Percentiles rank a stretch among this genome's conserved stretches.
These are phyloP conservation scores for Graphium sp. DNA, from an alignment of 2,329 filamentous ascomycete species.

Conservation along the genomic window DNA sequence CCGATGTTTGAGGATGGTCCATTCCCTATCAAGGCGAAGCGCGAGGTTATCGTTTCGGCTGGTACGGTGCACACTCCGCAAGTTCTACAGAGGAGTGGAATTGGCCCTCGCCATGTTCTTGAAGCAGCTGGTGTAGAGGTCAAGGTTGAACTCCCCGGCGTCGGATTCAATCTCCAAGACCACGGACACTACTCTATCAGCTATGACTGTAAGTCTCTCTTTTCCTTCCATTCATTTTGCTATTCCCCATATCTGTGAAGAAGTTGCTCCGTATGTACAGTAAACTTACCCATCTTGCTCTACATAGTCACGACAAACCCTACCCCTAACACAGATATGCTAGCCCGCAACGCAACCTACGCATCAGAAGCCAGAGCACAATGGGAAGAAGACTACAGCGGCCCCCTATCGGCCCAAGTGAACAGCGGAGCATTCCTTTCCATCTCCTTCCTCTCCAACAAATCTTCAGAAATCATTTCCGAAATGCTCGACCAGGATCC, in stretches of 20 bases:
- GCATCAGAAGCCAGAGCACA: background rate
- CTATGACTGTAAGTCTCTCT: constrained; percentile 5
- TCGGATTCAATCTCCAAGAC: constrained; percentile 44
- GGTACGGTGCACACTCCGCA: constrained; percentile 24
- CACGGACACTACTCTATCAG: constrained; percentile 12
- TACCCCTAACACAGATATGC: constrained; percentile 1
- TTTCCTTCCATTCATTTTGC: no score
- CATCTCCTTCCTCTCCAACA: constrained; percentile 8
- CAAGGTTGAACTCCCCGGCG: constrained; percentile 38
- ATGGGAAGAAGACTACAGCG: constrained; percentile 4
- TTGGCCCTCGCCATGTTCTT: constrained; percentile 17
- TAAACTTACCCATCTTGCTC: constrained; percentile 4
- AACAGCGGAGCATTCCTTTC: constrained; percentile 8
- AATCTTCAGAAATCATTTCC: constrained; percentile 8
- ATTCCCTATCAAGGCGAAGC: constrained; percentile 8
- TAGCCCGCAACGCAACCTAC: background rate
- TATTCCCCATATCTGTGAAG: background rate
- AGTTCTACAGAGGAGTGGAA: constrained; percentile 23
- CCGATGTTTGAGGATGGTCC: constrained; percentile 3
- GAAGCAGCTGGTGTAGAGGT: constrained; percentile 28
- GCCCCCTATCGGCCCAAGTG: constrained; percentile 7
- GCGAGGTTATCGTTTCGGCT: constrained; percentile 23
- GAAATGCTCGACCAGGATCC: constrained; percentile 10
- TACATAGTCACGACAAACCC: constrained; percentile 2
- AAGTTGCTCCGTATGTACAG: constrained; percentile 3